A percentile compares a stretch with the other conserved stretches of the same genome.
Evolutionary conservation across 495 filamentous ascomycete species (phyloP).

Genomic region (Neurospora sp.): DNA sequence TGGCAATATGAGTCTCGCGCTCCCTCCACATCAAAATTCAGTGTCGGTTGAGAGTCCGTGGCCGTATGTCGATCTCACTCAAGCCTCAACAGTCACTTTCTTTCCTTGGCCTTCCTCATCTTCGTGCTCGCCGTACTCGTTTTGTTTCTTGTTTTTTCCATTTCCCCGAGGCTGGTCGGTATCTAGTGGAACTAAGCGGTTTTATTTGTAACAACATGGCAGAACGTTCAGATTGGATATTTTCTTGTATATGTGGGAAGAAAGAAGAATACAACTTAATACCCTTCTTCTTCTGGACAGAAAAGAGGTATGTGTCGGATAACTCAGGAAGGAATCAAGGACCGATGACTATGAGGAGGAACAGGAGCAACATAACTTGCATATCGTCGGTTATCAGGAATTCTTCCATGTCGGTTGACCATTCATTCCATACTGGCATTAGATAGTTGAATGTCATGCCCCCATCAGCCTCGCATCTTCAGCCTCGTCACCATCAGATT

Average conservation of each 20-base stretch:
- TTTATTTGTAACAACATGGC: not conserved
- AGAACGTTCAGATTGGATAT: not conserved
- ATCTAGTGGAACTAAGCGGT: not conserved
- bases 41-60: too few species aligned
- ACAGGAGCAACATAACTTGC: not conserved
- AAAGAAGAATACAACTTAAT: not conserved
- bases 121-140: not conserved
- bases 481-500: slow-evolving; percentile 39
- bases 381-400: not conserved
- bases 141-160: not conserved
- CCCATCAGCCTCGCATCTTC: slow-evolving; percentile 23
- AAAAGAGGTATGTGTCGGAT: not conserved
- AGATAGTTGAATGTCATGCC: not conserved
- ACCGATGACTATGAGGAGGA: not conserved
- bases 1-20: not conserved
- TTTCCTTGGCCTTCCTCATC: not conserved
- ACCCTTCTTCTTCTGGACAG: not conserved
- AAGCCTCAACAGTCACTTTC: too few species aligned
- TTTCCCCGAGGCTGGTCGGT: not conserved
- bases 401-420: not conserved
- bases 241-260: not conserved
- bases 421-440: not conserved
- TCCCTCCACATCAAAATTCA: not conserved
- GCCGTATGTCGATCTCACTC: too few species aligned
- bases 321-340: not conserved